phyloP scores from a whole-genome alignment of 345 rosid genomes.

The Lepidium africanum region DNA sequence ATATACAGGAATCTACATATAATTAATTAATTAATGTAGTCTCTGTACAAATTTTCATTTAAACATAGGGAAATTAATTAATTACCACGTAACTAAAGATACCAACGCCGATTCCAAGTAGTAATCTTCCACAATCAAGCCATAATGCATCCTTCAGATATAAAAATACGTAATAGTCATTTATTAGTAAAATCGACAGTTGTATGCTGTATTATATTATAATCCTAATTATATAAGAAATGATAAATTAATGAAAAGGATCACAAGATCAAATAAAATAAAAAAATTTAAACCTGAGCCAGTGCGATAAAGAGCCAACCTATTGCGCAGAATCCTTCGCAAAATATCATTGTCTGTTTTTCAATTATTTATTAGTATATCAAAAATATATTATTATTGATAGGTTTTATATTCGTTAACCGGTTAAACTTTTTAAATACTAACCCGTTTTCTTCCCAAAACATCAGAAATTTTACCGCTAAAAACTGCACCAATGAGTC shows the following conservation, averaged over 20 bases:
- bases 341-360: slow-evolving; percentile 55
- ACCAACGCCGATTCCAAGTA: slow-evolving; percentile 23
- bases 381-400: neutral
- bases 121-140: slow-evolving; percentile 23
- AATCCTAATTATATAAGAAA: neutral
- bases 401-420: neutral
- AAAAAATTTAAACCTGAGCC: slow-evolving; percentile 34
- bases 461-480: slow-evolving; percentile 26
- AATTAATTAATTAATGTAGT: neutral
- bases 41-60: neutral
- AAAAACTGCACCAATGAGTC: slow-evolving; percentile 26
- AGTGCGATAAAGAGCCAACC: slow-evolving; percentile 55
- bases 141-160: slow-evolving; percentile 18
- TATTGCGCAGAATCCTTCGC: slow-evolving; percentile 33
- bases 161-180: neutral
- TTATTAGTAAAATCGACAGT: neutral
- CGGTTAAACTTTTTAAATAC: neutral
- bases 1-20: slow-evolving; percentile 20
- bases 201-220: neutral
- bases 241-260: neutral
- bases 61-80: neutral
- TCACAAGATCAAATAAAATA: neutral
- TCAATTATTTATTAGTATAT: neutral
- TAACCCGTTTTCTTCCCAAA: slow-evolving; percentile 22
- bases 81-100: slow-evolving; percentile 27